phyloP scores from a whole-genome alignment of 495 filamentous ascomycete genomes.

The Pyrenula aspistea region DNA sequence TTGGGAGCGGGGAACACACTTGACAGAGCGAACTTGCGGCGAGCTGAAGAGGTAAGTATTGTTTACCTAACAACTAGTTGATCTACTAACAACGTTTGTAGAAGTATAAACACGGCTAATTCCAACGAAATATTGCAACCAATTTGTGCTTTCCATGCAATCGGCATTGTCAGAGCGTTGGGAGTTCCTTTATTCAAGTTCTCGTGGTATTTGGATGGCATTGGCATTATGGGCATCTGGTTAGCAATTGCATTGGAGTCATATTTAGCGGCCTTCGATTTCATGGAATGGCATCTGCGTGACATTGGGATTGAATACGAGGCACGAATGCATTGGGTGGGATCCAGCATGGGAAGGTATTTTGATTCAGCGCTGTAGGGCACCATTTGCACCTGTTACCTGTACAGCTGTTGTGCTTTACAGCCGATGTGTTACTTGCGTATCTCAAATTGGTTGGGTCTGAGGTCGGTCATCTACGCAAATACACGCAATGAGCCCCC shows the following conservation, averaged over 20 bases:
- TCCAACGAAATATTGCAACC: not conserved
- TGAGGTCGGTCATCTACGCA: too few species aligned
- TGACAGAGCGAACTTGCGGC: slow-evolving; percentile 70
- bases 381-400: too few species aligned
- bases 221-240: not conserved
- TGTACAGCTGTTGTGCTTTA: too few species aligned
- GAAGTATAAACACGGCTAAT: not conserved
- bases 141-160: too few species aligned
- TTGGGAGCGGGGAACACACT: slow-evolving; percentile 89
- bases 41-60: slow-evolving; percentile 74
- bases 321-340: not conserved
- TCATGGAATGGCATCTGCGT: not conserved
- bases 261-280: not conserved
- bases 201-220: too few species aligned
- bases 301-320: too few species aligned
- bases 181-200: too few species aligned
- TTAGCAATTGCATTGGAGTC: not conserved
- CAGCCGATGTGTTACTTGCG: too few species aligned
- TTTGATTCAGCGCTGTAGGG: not conserved
- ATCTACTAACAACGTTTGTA: not conserved
- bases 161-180: too few species aligned
- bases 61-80: not conserved
- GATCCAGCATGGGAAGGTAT: not conserved
- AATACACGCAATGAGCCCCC: too few species aligned
- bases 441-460: too few species aligned